These are phyloP conservation scores for Wickerhamomyces mucosus DNA, from an alignment of 805 yeast species.

Conservation along the genomic window DNA sequence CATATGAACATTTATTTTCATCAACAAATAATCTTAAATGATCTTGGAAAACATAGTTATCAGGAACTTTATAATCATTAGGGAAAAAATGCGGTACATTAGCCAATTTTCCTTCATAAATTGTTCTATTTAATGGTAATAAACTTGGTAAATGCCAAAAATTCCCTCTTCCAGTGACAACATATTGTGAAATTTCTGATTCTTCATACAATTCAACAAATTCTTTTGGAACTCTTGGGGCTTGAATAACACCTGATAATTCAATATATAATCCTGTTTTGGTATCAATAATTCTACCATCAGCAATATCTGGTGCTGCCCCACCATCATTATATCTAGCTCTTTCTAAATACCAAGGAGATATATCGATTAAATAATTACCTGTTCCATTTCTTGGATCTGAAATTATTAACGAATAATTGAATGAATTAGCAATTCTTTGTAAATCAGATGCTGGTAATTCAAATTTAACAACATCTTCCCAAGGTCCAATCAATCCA, in stretches of 20 bases:
- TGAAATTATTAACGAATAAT: conserved; percentile 34
- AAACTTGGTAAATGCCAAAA: conserved; percentile 39
- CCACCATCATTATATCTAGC: conserved; percentile 37
- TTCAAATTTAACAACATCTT: conserved; percentile 39
- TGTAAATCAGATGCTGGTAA: conserved; percentile 38
- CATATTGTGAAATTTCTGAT: conserved; percentile 15
- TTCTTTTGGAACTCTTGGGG: conserved; percentile 16
- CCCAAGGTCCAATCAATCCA: conserved; percentile 46
- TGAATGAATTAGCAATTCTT: conserved; percentile 36
- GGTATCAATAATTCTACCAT: conserved; percentile 51
- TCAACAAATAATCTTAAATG: conserved; percentile 31
- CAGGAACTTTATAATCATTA: conserved; percentile 28
- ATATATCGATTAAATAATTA: conserved; percentile 34
- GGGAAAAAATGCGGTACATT: conserved; percentile 34
- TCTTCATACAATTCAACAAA: conserved; percentile 6
- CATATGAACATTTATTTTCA: conserved; percentile 27
- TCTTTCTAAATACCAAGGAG: conserved; percentile 41
- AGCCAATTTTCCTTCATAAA: conserved; percentile 48
- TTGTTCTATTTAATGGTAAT: conserved; percentile 41
- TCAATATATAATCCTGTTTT: conserved; percentile 53
- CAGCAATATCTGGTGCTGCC: conserved; percentile 33
- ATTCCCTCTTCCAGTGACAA: conserved; percentile 33
- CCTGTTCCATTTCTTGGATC: conserved; percentile 38
- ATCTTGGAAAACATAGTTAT: conserved; percentile 23
- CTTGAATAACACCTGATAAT: conserved; percentile 34